Conservation (phyloP, 1,284 basidiomycete genomes). For the Irpex rosettiformis region DNA sequence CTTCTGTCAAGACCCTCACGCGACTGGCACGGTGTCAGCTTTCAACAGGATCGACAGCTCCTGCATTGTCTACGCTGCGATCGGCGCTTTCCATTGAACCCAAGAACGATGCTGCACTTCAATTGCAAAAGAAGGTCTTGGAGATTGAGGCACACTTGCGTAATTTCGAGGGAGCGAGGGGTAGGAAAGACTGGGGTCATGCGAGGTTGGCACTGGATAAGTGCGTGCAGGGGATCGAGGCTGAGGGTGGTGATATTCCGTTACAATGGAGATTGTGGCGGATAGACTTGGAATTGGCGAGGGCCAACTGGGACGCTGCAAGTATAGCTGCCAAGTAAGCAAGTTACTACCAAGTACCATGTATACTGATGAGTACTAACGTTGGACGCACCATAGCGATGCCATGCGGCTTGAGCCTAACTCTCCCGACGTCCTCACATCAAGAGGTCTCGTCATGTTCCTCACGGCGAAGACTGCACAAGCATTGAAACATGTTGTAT, state of each 20-base stretch:
- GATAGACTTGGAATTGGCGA: slow-evolving; percentile 71
- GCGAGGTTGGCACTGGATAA: slow-evolving; percentile 70
- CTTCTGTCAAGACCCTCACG: slow-evolving; percentile 64
- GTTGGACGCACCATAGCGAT: slow-evolving; percentile 46
- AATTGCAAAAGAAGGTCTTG: slow-evolving; percentile 58
- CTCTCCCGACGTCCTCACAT: slow-evolving; percentile 77
- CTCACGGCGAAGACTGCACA: slow-evolving; percentile 69
- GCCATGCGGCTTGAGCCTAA: slow-evolving; percentile 68
- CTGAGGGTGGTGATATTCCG: slow-evolving; percentile 70
- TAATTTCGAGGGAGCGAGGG: slow-evolving; percentile 56
- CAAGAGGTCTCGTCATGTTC: slow-evolving; percentile 81
- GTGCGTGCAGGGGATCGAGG: slow-evolving; percentile 67
- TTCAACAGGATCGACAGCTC: slow-evolving; percentile 64
- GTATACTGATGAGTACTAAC: neutral
- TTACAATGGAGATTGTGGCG: slow-evolving; percentile 78
- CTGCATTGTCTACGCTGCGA: slow-evolving; percentile 63
- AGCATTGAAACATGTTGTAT: slow-evolving; percentile 69
- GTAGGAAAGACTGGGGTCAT: slow-evolving; percentile 65
- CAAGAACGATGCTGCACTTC: slow-evolving; percentile 49
- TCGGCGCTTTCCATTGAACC: slow-evolving; percentile 53
- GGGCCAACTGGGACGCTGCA: slow-evolving; percentile 69
- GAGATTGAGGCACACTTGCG: slow-evolving; percentile 62
- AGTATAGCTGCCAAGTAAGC: slow-evolving; percentile 65
- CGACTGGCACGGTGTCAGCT: slow-evolving; percentile 80
- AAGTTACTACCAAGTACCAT: neutral